phyloP scores from a whole-genome alignment of 179 eudicot species.

The Corrigiola litoralis region DNA sequence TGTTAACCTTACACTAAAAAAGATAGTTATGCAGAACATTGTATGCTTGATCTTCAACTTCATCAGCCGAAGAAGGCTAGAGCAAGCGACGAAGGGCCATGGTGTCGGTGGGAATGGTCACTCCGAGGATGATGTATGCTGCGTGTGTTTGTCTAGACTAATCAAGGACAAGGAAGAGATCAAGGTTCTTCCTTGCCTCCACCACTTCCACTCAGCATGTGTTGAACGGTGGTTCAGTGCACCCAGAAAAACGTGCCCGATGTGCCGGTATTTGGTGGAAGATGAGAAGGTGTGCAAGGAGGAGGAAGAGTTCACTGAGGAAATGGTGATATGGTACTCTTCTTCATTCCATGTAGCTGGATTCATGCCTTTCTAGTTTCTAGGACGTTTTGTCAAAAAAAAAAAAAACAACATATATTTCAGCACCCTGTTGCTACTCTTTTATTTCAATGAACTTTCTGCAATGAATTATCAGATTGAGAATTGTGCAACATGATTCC shows the following conservation, averaged over 20 bases:
- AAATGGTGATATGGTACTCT: slow-evolving; percentile 34
- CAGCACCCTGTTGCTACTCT: too few relatives aligned
- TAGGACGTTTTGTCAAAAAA: background rate
- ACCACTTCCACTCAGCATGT: slow-evolving; percentile 25
- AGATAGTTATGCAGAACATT: slow-evolving; percentile 24
- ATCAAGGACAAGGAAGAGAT: slow-evolving; percentile 20
- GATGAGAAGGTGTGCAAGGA: slow-evolving; percentile 17
- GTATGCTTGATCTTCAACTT: slow-evolving; percentile 28
- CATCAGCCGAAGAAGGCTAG: slow-evolving; percentile 16
- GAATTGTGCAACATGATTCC: too few relatives aligned
- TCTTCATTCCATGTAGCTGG: slow-evolving; percentile 31
- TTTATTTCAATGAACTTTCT: too few relatives aligned
- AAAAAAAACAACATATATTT: too few relatives aligned
- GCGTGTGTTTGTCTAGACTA: slow-evolving; percentile 32
- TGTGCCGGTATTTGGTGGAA: slow-evolving; percentile 32
- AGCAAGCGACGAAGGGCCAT: background rate
- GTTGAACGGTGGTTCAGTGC: slow-evolving; percentile 29
- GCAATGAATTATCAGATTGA: too few relatives aligned
- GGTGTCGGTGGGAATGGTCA: background rate
- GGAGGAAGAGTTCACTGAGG: slow-evolving; percentile 14
- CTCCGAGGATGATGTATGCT: slow-evolving; percentile 22
- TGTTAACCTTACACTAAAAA: background rate
- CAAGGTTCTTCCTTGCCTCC: slow-evolving; percentile 28
- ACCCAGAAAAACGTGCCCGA: slow-evolving; percentile 32
- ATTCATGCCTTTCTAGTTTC: slow-evolving; percentile 9